Evolutionary conservation across 148 eudicot genomes (phyloP), one percentile per base, ranked within the genome.

Genomic region (Rhododendron griersonianum): DNA sequence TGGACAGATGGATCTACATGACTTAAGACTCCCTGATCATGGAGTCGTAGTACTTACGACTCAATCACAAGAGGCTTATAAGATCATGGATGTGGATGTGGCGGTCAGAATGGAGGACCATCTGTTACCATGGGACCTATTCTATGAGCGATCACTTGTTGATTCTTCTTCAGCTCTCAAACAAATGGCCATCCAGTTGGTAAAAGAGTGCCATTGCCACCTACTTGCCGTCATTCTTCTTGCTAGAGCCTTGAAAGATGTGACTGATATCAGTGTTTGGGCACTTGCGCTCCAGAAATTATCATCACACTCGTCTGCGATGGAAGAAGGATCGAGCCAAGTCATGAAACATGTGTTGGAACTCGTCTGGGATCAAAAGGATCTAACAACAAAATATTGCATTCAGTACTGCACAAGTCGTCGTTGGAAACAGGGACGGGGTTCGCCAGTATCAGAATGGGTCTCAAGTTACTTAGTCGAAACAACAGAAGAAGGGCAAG

Each of bases 21-120:
- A 65, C 73, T 7, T 65, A 21, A 21, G 28, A 19, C 11, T 65
- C 8, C 28, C 73, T n/a, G 15, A 65, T 21, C 8, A 25, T 21
- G 73, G 25, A 65, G 9, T 19, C 15, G 1, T 65, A 5, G 73
- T 65, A 21, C 73, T 65, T 65, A 65, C 0, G 11, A 65, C 73
- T 65, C 30, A 0, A 65, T 21, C 73, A n/a, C 73, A 65, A 21
- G 11, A 28, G 0, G 79, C 92, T 80, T n/a, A 37, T 75, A 19
- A 37, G 78, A 75, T 75, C 6, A 33, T 75, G 78, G 47, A 3
- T 2, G 7, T 75, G 41, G 78, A 75, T 75, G 1, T 75, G 23
- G 78, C 37, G 47, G 18, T 75, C 47, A 75, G 21, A 37, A 75
- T 75, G 79, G 79, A 75, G 79, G 79, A 75, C 19, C 78, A 74